These are phyloP conservation scores for Zygoascus biomembranicola DNA, from an alignment of 805 yeast species.

Conservation along the genomic window DNA sequence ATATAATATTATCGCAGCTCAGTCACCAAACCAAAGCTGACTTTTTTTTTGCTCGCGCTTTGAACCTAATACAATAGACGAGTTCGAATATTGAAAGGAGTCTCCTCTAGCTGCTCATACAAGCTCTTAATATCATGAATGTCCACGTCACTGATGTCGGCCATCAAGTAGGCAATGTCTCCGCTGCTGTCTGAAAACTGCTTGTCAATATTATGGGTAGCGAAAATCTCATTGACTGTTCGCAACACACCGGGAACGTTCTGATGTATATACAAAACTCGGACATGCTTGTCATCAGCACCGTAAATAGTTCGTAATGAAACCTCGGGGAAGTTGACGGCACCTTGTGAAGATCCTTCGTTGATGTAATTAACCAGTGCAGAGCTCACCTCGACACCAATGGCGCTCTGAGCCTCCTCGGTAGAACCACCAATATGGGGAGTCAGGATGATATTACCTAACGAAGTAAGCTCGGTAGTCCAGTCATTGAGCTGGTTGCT, in stretches of 20 bases:
- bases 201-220: constrained; percentile 92
- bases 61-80: constrained; percentile 66
- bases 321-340: constrained; percentile 99
- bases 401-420: constrained; percentile 97
- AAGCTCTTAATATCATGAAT: constrained; percentile 74
- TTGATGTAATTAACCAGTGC: constrained; percentile 85
- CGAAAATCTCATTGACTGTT: constrained; percentile 91
- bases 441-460: constrained; percentile 84
- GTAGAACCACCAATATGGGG: constrained; percentile 99
- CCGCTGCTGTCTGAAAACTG: constrained; percentile 97
- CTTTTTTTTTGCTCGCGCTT: neutral
- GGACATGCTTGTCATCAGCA: constrained; percentile 71
- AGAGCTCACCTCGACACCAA: constrained; percentile 89
- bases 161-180: constrained; percentile 95
- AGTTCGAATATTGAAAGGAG: constrained; percentile 85
- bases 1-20: neutral
- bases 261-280: constrained; percentile 93
- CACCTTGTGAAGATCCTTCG: constrained; percentile 91
- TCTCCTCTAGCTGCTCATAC: constrained; percentile 76
- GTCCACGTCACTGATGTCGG: constrained; percentile 85
- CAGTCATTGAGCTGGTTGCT: constrained; percentile 66
- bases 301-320: constrained; percentile 79
- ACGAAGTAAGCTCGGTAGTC: constrained; percentile 70
- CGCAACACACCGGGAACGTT: constrained; percentile 98
- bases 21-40: neutral